These are phyloP conservation scores for Prototheca cutis DNA, from an alignment of 163 green algal genomes.

Conservation along the genomic window DNA sequence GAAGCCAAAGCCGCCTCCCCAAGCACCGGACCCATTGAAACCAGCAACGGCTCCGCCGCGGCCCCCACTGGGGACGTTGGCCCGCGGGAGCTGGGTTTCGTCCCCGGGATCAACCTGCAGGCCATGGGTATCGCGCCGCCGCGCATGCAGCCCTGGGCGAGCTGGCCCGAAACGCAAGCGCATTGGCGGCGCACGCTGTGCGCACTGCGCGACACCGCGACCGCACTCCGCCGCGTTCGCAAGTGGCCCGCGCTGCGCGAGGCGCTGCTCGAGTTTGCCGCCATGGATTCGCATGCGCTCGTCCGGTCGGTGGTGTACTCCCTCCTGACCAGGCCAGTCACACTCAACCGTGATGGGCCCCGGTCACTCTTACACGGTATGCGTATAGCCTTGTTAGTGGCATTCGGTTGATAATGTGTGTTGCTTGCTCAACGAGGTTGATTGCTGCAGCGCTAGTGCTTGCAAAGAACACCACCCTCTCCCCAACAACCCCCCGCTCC, in stretches of 20 bases:
- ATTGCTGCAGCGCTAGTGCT: neutral
- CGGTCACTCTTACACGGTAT: neutral
- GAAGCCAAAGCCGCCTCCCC: neutral
- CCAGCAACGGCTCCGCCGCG: no score
- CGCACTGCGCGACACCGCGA: conserved; percentile 11
- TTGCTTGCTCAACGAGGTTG: neutral
- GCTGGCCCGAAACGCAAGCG: conserved; percentile 1
- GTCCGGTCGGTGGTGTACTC: conserved; percentile 42
- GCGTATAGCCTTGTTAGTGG: neutral
- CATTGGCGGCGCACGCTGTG: conserved; percentile 20
- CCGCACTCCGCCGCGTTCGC: conserved; percentile 14
- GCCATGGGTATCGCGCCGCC: conserved; percentile 2
- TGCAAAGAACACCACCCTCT: neutral
- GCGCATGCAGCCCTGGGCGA: neutral
- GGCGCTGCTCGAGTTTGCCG: conserved; percentile 25
- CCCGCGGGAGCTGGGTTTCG: neutral
- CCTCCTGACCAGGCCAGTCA: conserved; percentile 23
- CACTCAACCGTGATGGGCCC: conserved; percentile 1
- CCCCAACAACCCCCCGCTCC: neutral
- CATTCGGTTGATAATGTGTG: neutral
- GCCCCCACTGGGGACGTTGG: no score
- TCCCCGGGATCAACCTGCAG: neutral
- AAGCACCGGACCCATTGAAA: no score
- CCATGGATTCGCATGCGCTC: conserved; percentile 17
- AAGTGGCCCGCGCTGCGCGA: conserved; percentile 28